phyloP scores from a whole-genome alignment of 805 yeast species.

The Saccharomycopsis babjevae region DNA sequence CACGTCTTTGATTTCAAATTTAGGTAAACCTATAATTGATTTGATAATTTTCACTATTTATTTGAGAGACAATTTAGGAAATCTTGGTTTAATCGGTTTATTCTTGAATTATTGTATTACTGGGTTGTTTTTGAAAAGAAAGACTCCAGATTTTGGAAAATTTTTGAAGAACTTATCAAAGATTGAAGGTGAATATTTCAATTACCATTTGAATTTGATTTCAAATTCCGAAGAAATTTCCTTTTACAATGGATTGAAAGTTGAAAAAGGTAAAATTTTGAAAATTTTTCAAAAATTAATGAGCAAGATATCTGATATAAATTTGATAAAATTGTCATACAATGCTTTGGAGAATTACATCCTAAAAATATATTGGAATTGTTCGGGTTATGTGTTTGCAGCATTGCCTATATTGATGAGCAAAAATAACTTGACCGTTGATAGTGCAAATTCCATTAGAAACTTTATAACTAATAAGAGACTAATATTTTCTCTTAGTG shows the following conservation, averaged over 20 bases:
- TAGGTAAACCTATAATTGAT: constrained; percentile 89
- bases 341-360: constrained; percentile 76
- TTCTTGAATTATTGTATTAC: constrained; percentile 72
- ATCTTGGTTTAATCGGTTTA: constrained; percentile 75
- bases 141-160: constrained; percentile 80
- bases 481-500: constrained; percentile 81
- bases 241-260: constrained; percentile 77
- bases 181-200: constrained; percentile 82
- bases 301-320: constrained; percentile 43
- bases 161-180: constrained; percentile 63
- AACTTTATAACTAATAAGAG: constrained; percentile 87
- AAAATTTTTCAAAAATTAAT: constrained; percentile 49
- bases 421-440: constrained; percentile 12
- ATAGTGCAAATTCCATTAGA: constrained; percentile 54
- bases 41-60: constrained; percentile 75
- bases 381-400: constrained; percentile 85
- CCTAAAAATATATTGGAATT: constrained; percentile 89
- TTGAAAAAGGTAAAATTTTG: constrained; percentile 61
- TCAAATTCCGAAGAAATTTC: constrained; percentile 91
- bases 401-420: constrained; percentile 78
- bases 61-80: constrained; percentile 75
- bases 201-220: constrained; percentile 74
- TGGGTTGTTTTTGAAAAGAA: constrained; percentile 58
- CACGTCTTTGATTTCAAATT: constrained; percentile 72
- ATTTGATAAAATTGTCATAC: constrained; percentile 53